Percentiles rank a stretch among this genome's conserved stretches.
Conservation (phyloP, 306 rosid species). For the Medicago ruthenica region DNA sequence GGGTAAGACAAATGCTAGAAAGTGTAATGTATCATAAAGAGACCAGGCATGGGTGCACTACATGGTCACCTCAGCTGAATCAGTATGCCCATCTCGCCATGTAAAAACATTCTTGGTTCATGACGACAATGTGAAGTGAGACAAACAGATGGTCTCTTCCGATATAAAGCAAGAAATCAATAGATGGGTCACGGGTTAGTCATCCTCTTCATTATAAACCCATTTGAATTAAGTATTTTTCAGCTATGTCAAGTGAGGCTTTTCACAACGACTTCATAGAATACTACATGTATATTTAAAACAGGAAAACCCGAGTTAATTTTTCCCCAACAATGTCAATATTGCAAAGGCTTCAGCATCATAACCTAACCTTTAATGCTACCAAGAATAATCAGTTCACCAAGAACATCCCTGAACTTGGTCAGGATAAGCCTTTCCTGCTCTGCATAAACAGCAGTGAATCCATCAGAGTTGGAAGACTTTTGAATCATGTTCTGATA, state of each 20-base stretch:
- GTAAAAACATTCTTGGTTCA: background rate
- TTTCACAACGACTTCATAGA: conserved; percentile 32
- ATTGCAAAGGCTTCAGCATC: conserved; percentile 16
- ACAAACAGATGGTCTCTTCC: background rate
- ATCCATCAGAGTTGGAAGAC: conserved; percentile 48
- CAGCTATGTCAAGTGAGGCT: conserved; percentile 21
- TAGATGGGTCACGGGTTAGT: background rate
- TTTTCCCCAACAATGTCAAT: conserved; percentile 17
- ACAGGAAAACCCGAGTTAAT: conserved; percentile 26
- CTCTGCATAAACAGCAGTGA: conserved; percentile 54
- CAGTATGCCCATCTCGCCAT: background rate
- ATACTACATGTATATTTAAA: background rate
- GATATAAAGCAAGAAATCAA: background rate
- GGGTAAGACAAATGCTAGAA: conserved; percentile 24
- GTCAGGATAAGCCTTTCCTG: conserved; percentile 72
- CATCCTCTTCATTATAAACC: conserved; percentile 16
- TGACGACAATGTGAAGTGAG: conserved; percentile 20
- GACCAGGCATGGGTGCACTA: conserved; percentile 10
- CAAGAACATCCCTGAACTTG: conserved; percentile 66
- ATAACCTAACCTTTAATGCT: conserved; percentile 63
- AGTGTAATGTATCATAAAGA: conserved; percentile 7
- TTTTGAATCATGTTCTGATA: conserved; percentile 49
- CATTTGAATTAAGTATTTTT: conserved; percentile 7
- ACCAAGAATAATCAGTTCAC: conserved; percentile 60
- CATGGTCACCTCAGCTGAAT: conserved; percentile 30